A percentile compares a stretch with the other conserved stretches of the same genome.
phyloP scores from a whole-genome alignment of 495 filamentous ascomycete genomes.

The Aspergillus coremiiformis region DNA sequence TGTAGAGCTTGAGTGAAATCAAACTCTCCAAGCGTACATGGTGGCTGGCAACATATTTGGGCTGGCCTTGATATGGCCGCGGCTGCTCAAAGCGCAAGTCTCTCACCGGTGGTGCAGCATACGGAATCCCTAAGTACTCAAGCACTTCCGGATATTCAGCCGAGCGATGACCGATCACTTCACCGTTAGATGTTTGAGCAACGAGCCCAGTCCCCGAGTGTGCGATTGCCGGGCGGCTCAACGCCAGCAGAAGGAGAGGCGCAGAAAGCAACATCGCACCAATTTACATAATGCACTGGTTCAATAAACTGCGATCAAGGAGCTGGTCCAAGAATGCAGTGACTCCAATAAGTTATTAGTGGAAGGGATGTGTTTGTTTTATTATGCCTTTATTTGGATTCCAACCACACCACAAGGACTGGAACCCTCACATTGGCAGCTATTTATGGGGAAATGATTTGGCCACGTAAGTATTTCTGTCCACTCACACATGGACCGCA shows the following conservation, averaged over 20 bases:
- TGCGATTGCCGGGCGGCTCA: neutral
- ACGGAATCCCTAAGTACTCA: constrained; percentile 20
- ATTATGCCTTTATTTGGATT: too few species aligned
- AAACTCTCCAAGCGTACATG: neutral
- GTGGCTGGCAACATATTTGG: neutral
- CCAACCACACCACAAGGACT: too few species aligned
- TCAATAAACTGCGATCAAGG: too few species aligned
- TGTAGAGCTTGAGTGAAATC: neutral
- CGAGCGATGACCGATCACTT: neutral
- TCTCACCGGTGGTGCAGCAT: constrained; percentile 21
- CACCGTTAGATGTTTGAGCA: neutral
- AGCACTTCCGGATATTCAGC: neutral
- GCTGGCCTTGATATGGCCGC: neutral
- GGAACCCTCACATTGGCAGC: too few species aligned
- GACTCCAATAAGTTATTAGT: too few species aligned
- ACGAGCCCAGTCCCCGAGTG: neutral
- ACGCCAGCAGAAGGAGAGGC: neutral
- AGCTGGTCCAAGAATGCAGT: too few species aligned
- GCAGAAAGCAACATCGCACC: neutral
- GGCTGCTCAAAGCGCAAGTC: constrained; percentile 19
- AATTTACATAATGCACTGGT: neutral
- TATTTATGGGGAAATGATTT: too few species aligned
- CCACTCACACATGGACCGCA: too few species aligned
- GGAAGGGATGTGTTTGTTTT: too few species aligned
- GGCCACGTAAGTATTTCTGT: too few species aligned